Evolutionary conservation across 805 yeast species (phyloP).

Genomic region (Saturnispora gosingensis): DNA sequence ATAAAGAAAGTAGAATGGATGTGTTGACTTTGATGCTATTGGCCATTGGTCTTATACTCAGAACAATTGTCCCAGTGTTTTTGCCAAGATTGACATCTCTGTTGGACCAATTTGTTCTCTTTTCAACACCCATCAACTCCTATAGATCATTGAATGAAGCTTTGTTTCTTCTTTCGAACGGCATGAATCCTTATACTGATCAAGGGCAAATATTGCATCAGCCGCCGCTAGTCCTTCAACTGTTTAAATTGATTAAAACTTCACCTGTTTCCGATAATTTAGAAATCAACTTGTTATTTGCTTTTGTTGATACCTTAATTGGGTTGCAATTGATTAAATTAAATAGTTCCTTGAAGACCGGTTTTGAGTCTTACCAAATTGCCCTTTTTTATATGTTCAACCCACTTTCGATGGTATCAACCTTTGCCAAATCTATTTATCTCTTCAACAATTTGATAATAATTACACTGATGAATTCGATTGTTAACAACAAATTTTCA

Average conservation of each 20-base stretch:
- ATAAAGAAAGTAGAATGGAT: slow-evolving; percentile 3
- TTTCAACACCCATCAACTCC: slow-evolving; percentile 69
- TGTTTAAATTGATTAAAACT: slow-evolving; percentile 34
- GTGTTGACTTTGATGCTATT: slow-evolving; percentile 10
- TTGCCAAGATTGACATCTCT: slow-evolving; percentile 25
- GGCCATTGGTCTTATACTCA: slow-evolving; percentile 19
- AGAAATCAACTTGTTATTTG: slow-evolving; percentile 36
- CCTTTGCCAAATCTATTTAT: slow-evolving; percentile 59
- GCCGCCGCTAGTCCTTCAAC: slow-evolving; percentile 59
- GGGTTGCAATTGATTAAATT: slow-evolving; percentile 45
- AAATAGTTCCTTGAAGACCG: slow-evolving; percentile 30
- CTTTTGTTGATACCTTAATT: slow-evolving; percentile 49
- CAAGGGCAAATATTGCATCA: slow-evolving; percentile 84
- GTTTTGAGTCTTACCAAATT: slow-evolving; percentile 17
- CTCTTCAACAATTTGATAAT: slow-evolving; percentile 53
- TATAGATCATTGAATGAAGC: slow-evolving; percentile 60
- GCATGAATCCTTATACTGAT: slow-evolving; percentile 46
- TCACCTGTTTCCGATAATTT: slow-evolving; percentile 12
- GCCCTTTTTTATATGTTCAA: slow-evolving; percentile 60
- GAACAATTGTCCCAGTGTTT: slow-evolving; percentile 21
- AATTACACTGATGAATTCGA: slow-evolving; percentile 36
- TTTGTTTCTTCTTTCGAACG: slow-evolving; percentile 46
- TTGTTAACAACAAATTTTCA: slow-evolving; percentile 31
- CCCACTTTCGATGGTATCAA: slow-evolving; percentile 66
- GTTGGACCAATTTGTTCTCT: slow-evolving; percentile 46